Evolutionary conservation across 441 rosid genomes (phyloP), one percentile per base, ranked within the genome.

Genomic region (Oxalis stricta): DNA sequence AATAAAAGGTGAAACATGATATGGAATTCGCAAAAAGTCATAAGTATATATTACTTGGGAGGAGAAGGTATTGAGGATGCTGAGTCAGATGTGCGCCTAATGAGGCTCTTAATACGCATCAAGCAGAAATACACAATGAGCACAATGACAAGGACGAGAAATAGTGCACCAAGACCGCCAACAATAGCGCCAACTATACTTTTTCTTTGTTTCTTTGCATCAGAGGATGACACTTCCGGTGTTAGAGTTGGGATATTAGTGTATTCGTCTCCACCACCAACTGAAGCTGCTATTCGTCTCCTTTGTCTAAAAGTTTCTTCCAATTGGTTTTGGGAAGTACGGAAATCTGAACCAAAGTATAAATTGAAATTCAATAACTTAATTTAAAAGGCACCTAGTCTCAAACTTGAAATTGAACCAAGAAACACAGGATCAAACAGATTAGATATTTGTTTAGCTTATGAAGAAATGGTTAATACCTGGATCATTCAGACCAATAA

Each of bases 201-300:
- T 41, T 62, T 56, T 31, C 53, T 56, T 10, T 65, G 56, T 40
- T 60, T 68, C 33, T 63, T 57, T 33, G 39, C 32, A 37, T 65
- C 51, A n/a, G 50, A 36, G 44, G 37, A 18, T 39, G 37, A 53
- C 33, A 44, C 29, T n/a, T n/a, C n/a, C 7, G 78, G 68, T 13
- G 78, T 68, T 18, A 72, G 32, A 35, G 70, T 72, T 43, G 78
- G 75, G 44, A 65, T 59, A 32, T 30, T 37, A 59, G 33, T 54
- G 16, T 51, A n/a, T n/a, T n/a, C n/a, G n/a, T n/a, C n/a, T n/a
- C n/a, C 52, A 26, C 48, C 55, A 30, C 43, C 58, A 17, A 44
- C 33, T 3, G 58, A 43, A 31, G 67, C 56, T 16, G 54, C 53
- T 46, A 39, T 50, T 38, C 63, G 66, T 48, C 64, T 52, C 36